These are phyloP conservation scores for Picochlorum sp. DNA, from an alignment of 139 green algal genomes.

Conservation along the genomic window DNA sequence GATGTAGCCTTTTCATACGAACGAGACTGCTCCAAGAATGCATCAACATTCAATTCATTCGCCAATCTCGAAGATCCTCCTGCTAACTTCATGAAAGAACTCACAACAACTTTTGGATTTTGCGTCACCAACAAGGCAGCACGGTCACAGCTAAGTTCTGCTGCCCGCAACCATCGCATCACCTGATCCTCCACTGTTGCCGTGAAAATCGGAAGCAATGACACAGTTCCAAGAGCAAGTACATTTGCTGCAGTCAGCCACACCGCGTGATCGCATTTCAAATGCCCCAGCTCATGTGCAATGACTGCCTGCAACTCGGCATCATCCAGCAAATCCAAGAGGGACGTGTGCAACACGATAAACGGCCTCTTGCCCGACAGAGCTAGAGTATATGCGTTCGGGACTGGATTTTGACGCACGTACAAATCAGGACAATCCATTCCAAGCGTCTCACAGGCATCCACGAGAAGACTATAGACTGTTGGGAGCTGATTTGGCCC, in stretches of 20 bases:
- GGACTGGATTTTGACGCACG: slow-evolving; percentile 70
- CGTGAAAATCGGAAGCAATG: slow-evolving; percentile 52
- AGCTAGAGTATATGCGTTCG: slow-evolving; percentile 95
- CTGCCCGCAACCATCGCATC: slow-evolving; percentile 77
- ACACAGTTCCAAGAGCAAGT: slow-evolving; percentile 69
- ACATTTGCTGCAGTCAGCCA: slow-evolving; percentile 91
- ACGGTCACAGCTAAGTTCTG: slow-evolving; percentile 93
- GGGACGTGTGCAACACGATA: slow-evolving; percentile 87
- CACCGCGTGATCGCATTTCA: slow-evolving; percentile 90
- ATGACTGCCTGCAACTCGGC: slow-evolving; percentile 81
- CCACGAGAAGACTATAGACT: slow-evolving; percentile 60
- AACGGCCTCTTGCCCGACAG: slow-evolving; percentile 84
- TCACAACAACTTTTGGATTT: slow-evolving; percentile 58
- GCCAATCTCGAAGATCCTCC: slow-evolving; percentile 71
- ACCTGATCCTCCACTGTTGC: slow-evolving; percentile 57
- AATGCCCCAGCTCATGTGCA: slow-evolving; percentile 60
- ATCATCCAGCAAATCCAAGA: slow-evolving; percentile 85
- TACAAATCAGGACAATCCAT: slow-evolving; percentile 86
- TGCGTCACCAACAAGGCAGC: slow-evolving; percentile 86
- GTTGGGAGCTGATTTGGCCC: slow-evolving; percentile 75
- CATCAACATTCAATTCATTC: slow-evolving; percentile 86
- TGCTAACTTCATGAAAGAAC: slow-evolving; percentile 91
- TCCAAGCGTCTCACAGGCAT: slow-evolving; percentile 61
- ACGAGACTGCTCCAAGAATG: slow-evolving; percentile 74
- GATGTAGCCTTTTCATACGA: slow-evolving; percentile 77